Base-by-base conservation (phyloP, 768 basidiomycete genomes). In the Naematelia aurantialba region DNA sequence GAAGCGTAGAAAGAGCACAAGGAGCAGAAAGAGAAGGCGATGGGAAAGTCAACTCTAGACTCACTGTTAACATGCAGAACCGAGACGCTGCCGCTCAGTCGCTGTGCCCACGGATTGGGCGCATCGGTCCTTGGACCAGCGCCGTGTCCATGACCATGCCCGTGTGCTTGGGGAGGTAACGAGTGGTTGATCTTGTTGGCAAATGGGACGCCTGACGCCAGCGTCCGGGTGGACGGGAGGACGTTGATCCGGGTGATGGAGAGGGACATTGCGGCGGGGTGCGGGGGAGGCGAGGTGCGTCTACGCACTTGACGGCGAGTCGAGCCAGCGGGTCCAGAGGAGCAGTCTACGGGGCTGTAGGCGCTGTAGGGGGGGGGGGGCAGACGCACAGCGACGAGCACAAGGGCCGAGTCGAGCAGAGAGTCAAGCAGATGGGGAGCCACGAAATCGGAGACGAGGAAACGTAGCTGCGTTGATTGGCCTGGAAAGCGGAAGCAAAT, bases 121-220 rank as follows among this genome's bases (percentile, higher is more conserved):
- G 47, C 34, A 61, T 73, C 73, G 46, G 53, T 59, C 56, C 76
- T 57, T 29, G 68, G 68, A 64, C 82, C 87, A 78, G 83, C 87
- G 47, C 85, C 85, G 53, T 74, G 68, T 56, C 61, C 77, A 47
- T 57, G 79, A 76, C 81, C 82, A 75, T 88, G 85, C 61, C 80
- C 83, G 56, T 82, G 79, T 64, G 82, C 83, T 62, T 79, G 79
- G 45, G 85, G 83, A 29, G 85, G 85, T 69, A 83, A 85, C 61
- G 83, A 79, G 72, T 89, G 81, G 79, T 88, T 89, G 75, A 97
- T 80, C 51, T 84, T 81, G 30, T 89, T 85, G 5, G 85, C 89
- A 66, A 77, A 76, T 27, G 93, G 93, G 13, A 91, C 82, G 60
- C 93, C 93, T 30, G 83, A 85, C 45, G 91, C 82, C 58, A 89